Evolutionary conservation across 441 rosid genomes (phyloP), one percentile per base, ranked within the genome.

Genomic region (Eruca vesicaria): DNA sequence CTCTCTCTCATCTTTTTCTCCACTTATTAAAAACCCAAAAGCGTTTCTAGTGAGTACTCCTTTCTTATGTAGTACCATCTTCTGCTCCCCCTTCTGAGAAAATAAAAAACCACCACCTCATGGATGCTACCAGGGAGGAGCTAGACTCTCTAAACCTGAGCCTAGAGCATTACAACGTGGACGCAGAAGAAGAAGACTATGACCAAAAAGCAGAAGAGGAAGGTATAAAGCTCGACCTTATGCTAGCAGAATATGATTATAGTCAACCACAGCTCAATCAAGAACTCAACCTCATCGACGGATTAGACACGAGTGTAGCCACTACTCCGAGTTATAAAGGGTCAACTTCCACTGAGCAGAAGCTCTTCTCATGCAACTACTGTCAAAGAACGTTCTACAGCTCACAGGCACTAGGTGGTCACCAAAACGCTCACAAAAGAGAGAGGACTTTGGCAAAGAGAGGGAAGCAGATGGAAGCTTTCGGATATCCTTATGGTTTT

Each of bases 341-440:
- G n/a, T 60, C 71, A 26, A 6, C 43, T 6, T 48, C 64, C 0
- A 74, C 36, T 6, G 89, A 90, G 70, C 89, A 83, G 73, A 77
- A 89, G 77, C 89, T 90, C 3, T 90, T 93, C 85, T 81, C 92
- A 23, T 52, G 57, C 57, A 52, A 52, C 57, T 52, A 52, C 57
- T 52, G 57, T 19, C 57, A 52, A 52, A 52, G 57, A 52, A 52
- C 57, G 2, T 52, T 52, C 57, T 9, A 52, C 57, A 52, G 57
- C 57, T 52, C 57, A 45, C 98, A 93, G 81, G 98, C 98, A 2
- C 90, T 93, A 2, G 98, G 98, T 41, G 98, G 98, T 5, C 98
- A 93, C 72, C 98, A 93, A 76, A 93, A 93, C 80, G 98, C 98
- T 1, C 98, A 93, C 74, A 93, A 93, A 71, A 82, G 97, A 82